A percentile compares a stretch with the other conserved stretches of the same genome.
Conservation (phyloP, 2,329 filamentous ascomycete species). For the Exophiala aquamarina region DNA sequence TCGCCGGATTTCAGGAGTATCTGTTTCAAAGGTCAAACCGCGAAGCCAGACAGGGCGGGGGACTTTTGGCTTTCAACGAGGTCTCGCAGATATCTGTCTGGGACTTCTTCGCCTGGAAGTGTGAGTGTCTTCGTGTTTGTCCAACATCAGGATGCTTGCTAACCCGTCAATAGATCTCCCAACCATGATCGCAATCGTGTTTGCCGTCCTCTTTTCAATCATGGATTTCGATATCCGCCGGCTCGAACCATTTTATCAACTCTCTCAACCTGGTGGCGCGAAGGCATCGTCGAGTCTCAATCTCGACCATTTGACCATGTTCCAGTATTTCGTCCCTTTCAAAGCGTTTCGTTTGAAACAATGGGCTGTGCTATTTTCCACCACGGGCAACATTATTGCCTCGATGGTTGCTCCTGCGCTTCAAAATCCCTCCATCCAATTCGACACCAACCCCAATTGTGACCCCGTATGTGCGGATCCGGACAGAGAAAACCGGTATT, state of each 20-base stretch:
- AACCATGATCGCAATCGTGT: conserved; percentile 49
- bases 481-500: conserved; percentile 31
- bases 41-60: conserved; percentile 37
- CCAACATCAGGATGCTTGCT: not conserved
- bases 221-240: conserved; percentile 52
- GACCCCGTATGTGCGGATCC: conserved; percentile 16
- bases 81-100: conserved; percentile 30
- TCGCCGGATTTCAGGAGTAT: conserved; percentile 37
- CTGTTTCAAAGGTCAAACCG: conserved; percentile 35
- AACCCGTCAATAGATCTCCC: conserved; percentile 33
- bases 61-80: conserved; percentile 32
- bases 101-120: conserved; percentile 40
- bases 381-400: conserved; percentile 45
- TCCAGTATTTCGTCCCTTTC: conserved; percentile 47
- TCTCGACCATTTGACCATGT: conserved; percentile 50
- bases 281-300: conserved; percentile 42
- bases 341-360: conserved; percentile 47
- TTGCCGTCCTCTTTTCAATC: conserved; percentile 51
- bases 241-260: conserved; percentile 50
- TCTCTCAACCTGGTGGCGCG: conserved; percentile 35
- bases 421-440: conserved; percentile 46
- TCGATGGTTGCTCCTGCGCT: conserved; percentile 47
- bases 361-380: conserved; percentile 49
- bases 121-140: conserved; percentile 12
- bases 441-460: conserved; percentile 36